Percentiles rank a stretch among this genome's conserved stretches.
phyloP scores from a whole-genome alignment of 78 protist species.

The Dictyostelium capitatum region DNA sequence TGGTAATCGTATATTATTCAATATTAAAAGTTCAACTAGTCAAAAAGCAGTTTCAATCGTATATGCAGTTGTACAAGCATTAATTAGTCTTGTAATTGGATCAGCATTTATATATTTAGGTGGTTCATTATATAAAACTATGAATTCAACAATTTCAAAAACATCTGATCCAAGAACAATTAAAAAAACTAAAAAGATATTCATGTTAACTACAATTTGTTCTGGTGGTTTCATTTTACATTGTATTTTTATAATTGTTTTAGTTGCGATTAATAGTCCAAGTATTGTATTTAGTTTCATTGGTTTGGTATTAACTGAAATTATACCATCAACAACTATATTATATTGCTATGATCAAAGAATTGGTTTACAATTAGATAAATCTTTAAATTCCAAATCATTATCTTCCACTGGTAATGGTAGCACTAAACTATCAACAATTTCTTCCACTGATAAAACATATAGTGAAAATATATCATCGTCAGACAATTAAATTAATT shows the following conservation, averaged over 20 bases:
- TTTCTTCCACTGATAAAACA: neutral
- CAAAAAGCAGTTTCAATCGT: slow-evolving; percentile 47
- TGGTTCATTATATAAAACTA: neutral
- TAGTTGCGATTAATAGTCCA: slow-evolving; percentile 29
- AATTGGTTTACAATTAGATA: neutral
- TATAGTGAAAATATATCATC: neutral
- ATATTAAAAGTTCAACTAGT: slow-evolving; percentile 7
- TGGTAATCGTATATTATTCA: slow-evolving; percentile 22
- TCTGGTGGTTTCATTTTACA: slow-evolving; percentile 50
- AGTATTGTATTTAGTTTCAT: slow-evolving; percentile 33
- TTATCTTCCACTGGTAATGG: neutral
- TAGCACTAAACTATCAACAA: neutral
- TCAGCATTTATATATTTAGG: slow-evolving; percentile 52
- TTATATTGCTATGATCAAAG: slow-evolving; percentile 66
- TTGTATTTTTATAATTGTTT: slow-evolving; percentile 45
- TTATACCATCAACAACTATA: slow-evolving; percentile 36
- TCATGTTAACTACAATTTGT: slow-evolving; percentile 12
- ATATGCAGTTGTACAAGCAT: slow-evolving; percentile 57
- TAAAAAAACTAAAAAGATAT: slow-evolving; percentile 23
- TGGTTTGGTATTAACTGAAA: slow-evolving; percentile 63
- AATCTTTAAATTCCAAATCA: neutral
- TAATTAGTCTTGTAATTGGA: slow-evolving; percentile 37
- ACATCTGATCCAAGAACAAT: neutral
- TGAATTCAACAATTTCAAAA: neutral
- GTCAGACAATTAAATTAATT: too few species aligned